Evolutionary conservation across 2,329 filamentous ascomycete genomes (phyloP).

Genomic region (Penicillium oxalicum): DNA sequence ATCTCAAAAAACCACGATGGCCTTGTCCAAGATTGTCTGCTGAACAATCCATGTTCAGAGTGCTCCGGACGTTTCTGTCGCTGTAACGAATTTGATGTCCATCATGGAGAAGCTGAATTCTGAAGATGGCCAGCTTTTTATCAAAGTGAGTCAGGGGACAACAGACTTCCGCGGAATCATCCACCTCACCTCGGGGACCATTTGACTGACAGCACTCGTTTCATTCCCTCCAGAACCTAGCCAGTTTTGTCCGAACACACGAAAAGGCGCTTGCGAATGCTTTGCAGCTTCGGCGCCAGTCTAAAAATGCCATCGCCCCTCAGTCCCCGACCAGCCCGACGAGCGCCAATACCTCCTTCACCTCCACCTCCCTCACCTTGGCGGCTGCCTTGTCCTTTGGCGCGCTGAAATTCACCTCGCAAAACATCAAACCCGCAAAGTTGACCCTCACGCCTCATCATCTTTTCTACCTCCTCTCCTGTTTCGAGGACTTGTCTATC

Average conservation of each 20-base stretch:
- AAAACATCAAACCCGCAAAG: constrained; percentile 81
- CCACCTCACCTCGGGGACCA: too few relatives aligned
- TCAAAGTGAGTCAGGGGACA: constrained; percentile 34
- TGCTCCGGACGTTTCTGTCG: constrained; percentile 28
- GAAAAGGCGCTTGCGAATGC: constrained; percentile 97
- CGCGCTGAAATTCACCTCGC: constrained; percentile 75
- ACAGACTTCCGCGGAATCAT: too few relatives aligned
- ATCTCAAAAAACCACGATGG: constrained; percentile 31
- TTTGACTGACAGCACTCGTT: background rate
- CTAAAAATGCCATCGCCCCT: constrained; percentile 60
- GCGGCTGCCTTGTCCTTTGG: constrained; percentile 83
- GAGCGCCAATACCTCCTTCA: constrained; percentile 52
- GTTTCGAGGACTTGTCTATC: constrained; percentile 88
- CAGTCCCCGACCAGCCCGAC: constrained; percentile 48
- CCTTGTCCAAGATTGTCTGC: constrained; percentile 23
- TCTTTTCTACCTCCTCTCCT: constrained; percentile 90
- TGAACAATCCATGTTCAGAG: constrained; percentile 34
- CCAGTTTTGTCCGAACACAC: constrained; percentile 91
- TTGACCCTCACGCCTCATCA: constrained; percentile 92
- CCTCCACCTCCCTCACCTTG: constrained; percentile 65
- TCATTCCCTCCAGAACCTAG: constrained; percentile 64
- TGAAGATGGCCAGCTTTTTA: constrained; percentile 47
- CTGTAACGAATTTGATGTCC: constrained; percentile 23
- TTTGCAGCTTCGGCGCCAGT: constrained; percentile 70
- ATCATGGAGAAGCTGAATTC: constrained; percentile 46